Base-by-base conservation (phyloP, 371 early-diverging fungal species). In the Cokeromyces recurvatus region DNA sequence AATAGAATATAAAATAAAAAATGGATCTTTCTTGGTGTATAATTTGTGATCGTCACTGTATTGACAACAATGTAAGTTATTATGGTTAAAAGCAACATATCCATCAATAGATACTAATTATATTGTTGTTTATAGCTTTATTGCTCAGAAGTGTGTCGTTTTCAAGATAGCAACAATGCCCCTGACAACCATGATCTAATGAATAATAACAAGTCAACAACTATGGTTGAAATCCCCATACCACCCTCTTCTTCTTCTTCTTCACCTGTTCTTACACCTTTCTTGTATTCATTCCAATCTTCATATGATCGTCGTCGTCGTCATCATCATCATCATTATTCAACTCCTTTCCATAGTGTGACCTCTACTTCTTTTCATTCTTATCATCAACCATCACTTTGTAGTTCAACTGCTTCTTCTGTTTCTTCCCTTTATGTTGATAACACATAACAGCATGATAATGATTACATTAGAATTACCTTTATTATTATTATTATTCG, bases 1-100 rank as follows among this genome's bases (percentile, higher is more conserved):
- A n/a, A n/a, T n/a, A n/a, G n/a, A n/a, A n/a, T n/a, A n/a, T n/a
- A n/a, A n/a, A n/a, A n/a, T n/a, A n/a, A n/a, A n/a, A n/a, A 34
- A 64, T 64, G 64, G 64, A 64, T 53, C 59, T 64, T 43, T 64
- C 64, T 56, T 64, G 64, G 64, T 64, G 64, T 48, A 64, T 64
- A 32, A 64, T 64, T 32, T 64, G 64, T 31, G 64, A 64, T 46
- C 50, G 57, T 46, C 64, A 59, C n/a, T 64, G 57, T 40, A 34
- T 43, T 32, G 64, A 64, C 39, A 52, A 56, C 12, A 53, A 53
- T 32, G 59, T 64, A 58, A 49, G 62, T 44, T n/a, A n/a, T n/a
- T n/a, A n/a, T n/a, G n/a, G n/a, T n/a, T n/a, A n/a, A n/a, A n/a
- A 21, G 15, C 3, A 8, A 3, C 16, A 6, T 12, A 2, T 20